phyloP scores from a whole-genome alignment of 306 rosid genomes.

The Acacia crassicarpa region DNA sequence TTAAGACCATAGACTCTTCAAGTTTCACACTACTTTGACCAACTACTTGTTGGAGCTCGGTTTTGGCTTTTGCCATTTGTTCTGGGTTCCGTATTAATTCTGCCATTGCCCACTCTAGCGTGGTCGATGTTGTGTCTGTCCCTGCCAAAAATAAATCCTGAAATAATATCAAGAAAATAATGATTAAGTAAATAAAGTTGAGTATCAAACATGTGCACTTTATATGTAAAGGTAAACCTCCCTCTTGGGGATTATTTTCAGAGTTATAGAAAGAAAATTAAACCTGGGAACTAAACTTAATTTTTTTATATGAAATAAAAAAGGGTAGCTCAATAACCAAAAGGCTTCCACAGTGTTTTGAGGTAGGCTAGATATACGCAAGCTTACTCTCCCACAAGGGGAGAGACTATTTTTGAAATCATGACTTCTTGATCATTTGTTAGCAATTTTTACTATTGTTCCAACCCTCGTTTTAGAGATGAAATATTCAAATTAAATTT shows the following conservation, averaged over 20 bases:
- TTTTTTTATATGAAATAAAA: too few species aligned
- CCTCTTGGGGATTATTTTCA: not conserved
- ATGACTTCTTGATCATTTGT: too few species aligned
- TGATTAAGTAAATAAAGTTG: not conserved
- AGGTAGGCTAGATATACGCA: too few species aligned
- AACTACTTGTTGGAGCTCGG: not conserved
- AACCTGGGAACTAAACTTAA: not conserved
- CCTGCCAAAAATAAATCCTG: constrained; percentile 11
- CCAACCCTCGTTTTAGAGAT: not conserved
- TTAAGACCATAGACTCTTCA: not conserved
- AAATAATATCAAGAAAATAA: not conserved
- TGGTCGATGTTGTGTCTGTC: not conserved
- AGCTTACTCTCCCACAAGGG: too few species aligned
- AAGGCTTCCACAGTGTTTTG: too few species aligned
- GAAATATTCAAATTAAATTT: not conserved
- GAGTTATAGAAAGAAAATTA: not conserved
- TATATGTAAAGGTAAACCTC: too few species aligned
- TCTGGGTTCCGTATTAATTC: not conserved
- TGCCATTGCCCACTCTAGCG: constrained; percentile 7
- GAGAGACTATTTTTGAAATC: too few species aligned
- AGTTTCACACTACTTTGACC: not conserved
- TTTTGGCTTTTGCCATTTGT: not conserved
- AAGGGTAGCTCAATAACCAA: too few species aligned
- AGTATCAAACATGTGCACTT: not conserved
- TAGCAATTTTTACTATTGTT: too few species aligned